phyloP scores from a whole-genome alignment of 2,329 filamentous ascomycete genomes.

The Graphilbum ipis-grandicollis region DNA sequence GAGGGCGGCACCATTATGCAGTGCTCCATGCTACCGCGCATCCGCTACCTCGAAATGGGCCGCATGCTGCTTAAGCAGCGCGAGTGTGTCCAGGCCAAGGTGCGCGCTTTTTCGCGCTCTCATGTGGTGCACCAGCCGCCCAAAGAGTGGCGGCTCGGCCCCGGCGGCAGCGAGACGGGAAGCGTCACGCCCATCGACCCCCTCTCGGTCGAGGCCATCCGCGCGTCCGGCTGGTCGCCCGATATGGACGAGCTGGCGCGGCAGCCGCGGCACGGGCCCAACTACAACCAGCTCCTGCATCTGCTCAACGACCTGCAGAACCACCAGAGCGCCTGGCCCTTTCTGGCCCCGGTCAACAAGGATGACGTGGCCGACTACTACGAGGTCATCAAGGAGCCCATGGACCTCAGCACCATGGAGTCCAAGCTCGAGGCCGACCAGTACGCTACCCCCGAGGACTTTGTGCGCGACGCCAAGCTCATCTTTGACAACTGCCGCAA shows the following conservation, averaged over 20 bases:
- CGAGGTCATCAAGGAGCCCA: conserved; percentile 92
- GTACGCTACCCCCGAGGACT: conserved; percentile 83
- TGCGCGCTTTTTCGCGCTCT: conserved; percentile 74
- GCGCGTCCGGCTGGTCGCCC: conserved; percentile 81
- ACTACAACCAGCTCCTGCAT: conserved; percentile 86
- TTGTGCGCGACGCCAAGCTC: conserved; percentile 72
- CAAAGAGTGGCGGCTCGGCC: conserved; percentile 54
- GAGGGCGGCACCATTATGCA: conserved; percentile 99
- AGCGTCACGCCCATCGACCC: conserved; percentile 63
- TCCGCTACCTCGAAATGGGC: conserved; percentile 82
- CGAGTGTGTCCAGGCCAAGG: conserved; percentile 87
- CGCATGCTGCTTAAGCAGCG: conserved; percentile 97
- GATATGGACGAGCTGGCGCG: conserved; percentile 96
- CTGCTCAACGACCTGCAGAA: conserved; percentile 93
- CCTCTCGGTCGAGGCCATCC: conserved; percentile 73
- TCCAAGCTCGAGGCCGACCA: conserved; percentile 84
- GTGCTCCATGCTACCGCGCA: conserved; percentile 88
- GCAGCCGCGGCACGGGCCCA: conserved; percentile 86
- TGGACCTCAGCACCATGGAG: conserved; percentile 95
- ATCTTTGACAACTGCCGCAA: conserved; percentile 89
- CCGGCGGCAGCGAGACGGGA: too few species aligned
- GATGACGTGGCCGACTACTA: conserved; percentile 99
- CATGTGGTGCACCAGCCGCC: conserved; percentile 79
- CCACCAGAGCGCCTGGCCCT: conserved; percentile 84
- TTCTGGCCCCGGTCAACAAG: conserved; percentile 79